Evolutionary conservation across 176 grass and related monocot genomes (phyloP), one percentile per base, ranked within the genome.

Genomic region (Coix lacrymajobi): DNA sequence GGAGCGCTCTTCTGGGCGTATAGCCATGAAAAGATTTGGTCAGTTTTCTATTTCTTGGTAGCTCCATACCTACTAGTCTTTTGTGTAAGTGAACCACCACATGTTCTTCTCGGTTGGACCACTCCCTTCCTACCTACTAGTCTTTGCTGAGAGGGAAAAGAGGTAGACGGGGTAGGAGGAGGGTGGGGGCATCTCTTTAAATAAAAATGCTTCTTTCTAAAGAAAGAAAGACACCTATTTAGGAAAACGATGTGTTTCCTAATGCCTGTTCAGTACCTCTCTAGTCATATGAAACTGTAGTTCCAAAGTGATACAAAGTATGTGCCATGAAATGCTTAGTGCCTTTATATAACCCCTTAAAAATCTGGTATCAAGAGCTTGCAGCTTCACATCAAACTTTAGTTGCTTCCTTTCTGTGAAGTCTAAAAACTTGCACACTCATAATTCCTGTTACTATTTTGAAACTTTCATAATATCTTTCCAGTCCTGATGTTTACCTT

Each of bases 11-110:
- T 93, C 96, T 54, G 96, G 93, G 17, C 91, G 89, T 84, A 98
- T 98, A 56, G 96, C 89, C 76, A 87, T 98, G 96, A 93, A 65
- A 85, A 94, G 96, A 93, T 98, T 98, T 83, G 96, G 96, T 98
- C 33, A 88, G 92, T 91, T 74, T 8, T 36, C 64, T 11, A 14
- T 37, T 75, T 88, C 60, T 66, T 56, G 26, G 45, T 40, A 56
- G 57, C 40, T 43, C 7, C 5, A 1, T 32, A 61, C 77, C 14
- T 86, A 71, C 29, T 30, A 37, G 12, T 37, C 11, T 62, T 57
- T 31, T 63, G 48, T 1, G 69, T 15, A 79, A 66, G 39, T 60
- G 49, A 45, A 62, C 51, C 85, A 62, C n/a, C 30, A 51, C 31
- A 17, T 31, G n/a, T 49, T 46, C 28, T 77, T 77, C 25, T 71